Evolutionary conservation across 495 filamentous ascomycete genomes (phyloP).

Genomic region (Penicillium ochrochloron): DNA sequence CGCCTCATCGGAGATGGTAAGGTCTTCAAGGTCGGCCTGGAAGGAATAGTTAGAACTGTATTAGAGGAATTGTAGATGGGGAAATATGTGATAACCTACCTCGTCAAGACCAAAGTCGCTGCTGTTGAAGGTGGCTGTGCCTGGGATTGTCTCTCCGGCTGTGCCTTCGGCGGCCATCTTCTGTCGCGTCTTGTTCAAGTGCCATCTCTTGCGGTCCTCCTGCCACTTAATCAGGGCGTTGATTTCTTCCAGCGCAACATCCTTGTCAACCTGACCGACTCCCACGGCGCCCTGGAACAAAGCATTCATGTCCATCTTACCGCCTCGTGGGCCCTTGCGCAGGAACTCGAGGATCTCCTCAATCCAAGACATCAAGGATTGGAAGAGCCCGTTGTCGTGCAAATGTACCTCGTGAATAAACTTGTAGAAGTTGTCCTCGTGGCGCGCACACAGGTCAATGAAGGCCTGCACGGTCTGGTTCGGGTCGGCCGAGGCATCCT

Average conservation of each 20-base stretch:
- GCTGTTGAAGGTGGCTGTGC: slow-evolving; percentile 63
- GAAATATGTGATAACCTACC: slow-evolving; percentile 45
- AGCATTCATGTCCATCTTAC: slow-evolving; percentile 90
- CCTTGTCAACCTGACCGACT: slow-evolving; percentile 67
- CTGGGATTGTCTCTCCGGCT: slow-evolving; percentile 46
- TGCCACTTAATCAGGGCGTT: slow-evolving; percentile 90
- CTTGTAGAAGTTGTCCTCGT: slow-evolving; percentile 97
- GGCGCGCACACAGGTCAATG: slow-evolving; percentile 93
- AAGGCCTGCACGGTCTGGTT: slow-evolving; percentile 99
- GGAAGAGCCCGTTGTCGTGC: slow-evolving; percentile 97
- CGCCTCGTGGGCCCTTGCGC: slow-evolving; percentile 76
- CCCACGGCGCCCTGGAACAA: slow-evolving; percentile 79
- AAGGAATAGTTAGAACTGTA: slow-evolving; percentile 17
- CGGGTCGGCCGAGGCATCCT: slow-evolving; percentile 91
- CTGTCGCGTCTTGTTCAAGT: slow-evolving; percentile 94
- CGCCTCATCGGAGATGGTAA: slow-evolving; percentile 75
- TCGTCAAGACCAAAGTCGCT: slow-evolving; percentile 89
- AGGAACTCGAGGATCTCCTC: slow-evolving; percentile 96
- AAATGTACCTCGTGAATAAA: slow-evolving; percentile 97
- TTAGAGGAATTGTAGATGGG: slow-evolving; percentile 8
- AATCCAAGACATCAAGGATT: slow-evolving; percentile 94
- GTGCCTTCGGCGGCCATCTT: slow-evolving; percentile 93
- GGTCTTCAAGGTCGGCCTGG: slow-evolving; percentile 76
- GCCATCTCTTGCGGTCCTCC: slow-evolving; percentile 92
- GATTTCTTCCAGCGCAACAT: slow-evolving; percentile 78